phyloP scores from a whole-genome alignment of 768 basidiomycete genomes.

The Leccinum aurantiacum region DNA sequence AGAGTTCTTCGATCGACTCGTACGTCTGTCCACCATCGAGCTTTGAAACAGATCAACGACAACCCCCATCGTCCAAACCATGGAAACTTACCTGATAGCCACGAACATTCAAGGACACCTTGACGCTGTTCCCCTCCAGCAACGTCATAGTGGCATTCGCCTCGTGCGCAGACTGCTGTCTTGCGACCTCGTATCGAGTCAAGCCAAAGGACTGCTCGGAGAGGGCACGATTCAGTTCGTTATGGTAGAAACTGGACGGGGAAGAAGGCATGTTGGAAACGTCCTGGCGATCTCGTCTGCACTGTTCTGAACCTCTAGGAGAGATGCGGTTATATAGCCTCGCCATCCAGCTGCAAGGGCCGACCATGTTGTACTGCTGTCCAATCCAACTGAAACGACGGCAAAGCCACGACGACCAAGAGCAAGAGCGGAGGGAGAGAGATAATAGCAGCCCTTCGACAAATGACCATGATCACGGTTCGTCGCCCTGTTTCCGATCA shows the following conservation, averaged over 20 bases:
- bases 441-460: slow-evolving; percentile 20
- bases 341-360: slow-evolving; percentile 25
- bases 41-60: slow-evolving; percentile 21
- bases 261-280: slow-evolving; percentile 20
- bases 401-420: slow-evolving; percentile 14
- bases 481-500: slow-evolving; percentile 31
- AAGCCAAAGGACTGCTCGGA: slow-evolving; percentile 61
- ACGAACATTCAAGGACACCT: slow-evolving; percentile 47
- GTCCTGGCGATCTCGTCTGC: slow-evolving; percentile 13
- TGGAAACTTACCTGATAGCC: slow-evolving; percentile 54
- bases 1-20: slow-evolving; percentile 61
- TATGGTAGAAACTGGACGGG: slow-evolving; percentile 32
- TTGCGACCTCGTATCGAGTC: slow-evolving; percentile 41
- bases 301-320: slow-evolving; percentile 13
- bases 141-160: slow-evolving; percentile 55
- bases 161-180: slow-evolving; percentile 40
- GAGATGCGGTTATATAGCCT: slow-evolving; percentile 30
- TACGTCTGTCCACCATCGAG: slow-evolving; percentile 35
- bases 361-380: slow-evolving; percentile 23
- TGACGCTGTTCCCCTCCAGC: slow-evolving; percentile 52
- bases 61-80: background rate
- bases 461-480: slow-evolving; percentile 18
- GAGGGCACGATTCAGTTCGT: slow-evolving; percentile 56
- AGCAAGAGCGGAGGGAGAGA: slow-evolving; percentile 12
- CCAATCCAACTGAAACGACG: slow-evolving; percentile 1